Evolutionary conservation across 1,284 basidiomycete genomes (phyloP).

Genomic region (Pseudozyma sp.): DNA sequence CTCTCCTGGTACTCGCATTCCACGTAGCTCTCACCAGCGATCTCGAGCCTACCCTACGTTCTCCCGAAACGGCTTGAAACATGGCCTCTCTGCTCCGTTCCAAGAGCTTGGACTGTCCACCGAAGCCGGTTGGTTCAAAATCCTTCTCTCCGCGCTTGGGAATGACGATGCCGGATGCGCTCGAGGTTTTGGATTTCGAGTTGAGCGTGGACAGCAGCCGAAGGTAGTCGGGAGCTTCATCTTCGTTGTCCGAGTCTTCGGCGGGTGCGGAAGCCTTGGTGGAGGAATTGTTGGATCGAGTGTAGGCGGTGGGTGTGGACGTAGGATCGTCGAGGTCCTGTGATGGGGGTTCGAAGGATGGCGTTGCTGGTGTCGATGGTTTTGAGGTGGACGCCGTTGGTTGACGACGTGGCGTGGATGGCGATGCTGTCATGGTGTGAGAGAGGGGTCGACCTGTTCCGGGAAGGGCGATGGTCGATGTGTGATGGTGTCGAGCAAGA

Average conservation of each 20-base stretch:
- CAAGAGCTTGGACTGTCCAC: constrained; percentile 80
- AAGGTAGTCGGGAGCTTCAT: constrained; percentile 49
- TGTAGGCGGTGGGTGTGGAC: constrained; percentile 17
- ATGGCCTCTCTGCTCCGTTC: constrained; percentile 85
- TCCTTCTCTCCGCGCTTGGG: constrained; percentile 67
- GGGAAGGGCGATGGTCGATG: neutral
- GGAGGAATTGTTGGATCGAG: constrained; percentile 2
- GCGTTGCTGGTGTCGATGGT: constrained; percentile 4
- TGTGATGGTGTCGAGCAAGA: neutral
- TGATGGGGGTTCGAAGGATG: neutral
- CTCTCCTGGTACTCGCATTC: constrained; percentile 49
- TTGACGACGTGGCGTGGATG: constrained; percentile 13
- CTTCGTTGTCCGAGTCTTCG: constrained; percentile 41
- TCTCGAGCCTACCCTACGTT: constrained; percentile 70
- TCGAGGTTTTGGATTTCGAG: constrained; percentile 17
- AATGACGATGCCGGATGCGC: constrained; percentile 32
- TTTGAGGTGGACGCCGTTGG: neutral
- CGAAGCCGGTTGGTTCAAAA: constrained; percentile 80
- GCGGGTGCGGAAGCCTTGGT: neutral
- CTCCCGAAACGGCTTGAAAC: constrained; percentile 81
- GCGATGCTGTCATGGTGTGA: constrained; percentile 6
- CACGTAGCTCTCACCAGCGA: constrained; percentile 57
- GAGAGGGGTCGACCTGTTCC: too few species aligned
- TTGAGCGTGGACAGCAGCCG: constrained; percentile 40
- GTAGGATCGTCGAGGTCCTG: constrained; percentile 42